Conservation (phyloP, 805 yeast genomes). For the Kodamaea neixiangensis region DNA sequence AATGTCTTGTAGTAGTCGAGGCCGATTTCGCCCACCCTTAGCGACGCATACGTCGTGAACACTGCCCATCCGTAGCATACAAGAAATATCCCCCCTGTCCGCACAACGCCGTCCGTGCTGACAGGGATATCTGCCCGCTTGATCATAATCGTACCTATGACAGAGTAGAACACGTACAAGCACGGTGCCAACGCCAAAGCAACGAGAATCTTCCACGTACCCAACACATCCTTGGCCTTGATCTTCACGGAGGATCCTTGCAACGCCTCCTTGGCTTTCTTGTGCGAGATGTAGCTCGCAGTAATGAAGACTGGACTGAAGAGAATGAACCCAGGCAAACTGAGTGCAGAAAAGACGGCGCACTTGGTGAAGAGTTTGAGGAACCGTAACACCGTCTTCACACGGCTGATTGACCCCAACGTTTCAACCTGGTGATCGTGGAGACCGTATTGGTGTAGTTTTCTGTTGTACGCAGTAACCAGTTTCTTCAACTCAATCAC, state of each 20-base stretch:
- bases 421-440: constrained; percentile 45
- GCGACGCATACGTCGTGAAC: constrained; percentile 42
- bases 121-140: constrained; percentile 16
- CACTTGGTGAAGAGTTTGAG: constrained; percentile 28
- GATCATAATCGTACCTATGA: constrained; percentile 31
- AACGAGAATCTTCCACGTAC: constrained; percentile 46
- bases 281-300: constrained; percentile 32
- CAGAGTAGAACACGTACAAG: constrained; percentile 40
- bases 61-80: constrained; percentile 38
- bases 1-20: constrained; percentile 43
- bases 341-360: constrained; percentile 30
- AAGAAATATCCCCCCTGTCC: constrained; percentile 24
- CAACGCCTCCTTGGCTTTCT: constrained; percentile 41
- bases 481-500: constrained; percentile 29
- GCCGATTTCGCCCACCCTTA: constrained; percentile 44
- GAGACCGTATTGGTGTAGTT: constrained; percentile 32
- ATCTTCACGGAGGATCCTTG: constrained; percentile 41
- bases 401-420: constrained; percentile 23
- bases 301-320: constrained; percentile 43
- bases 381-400: constrained; percentile 26
- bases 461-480: constrained; percentile 37
- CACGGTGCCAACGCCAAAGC: constrained; percentile 44
- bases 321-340: constrained; percentile 39
- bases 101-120: constrained; percentile 7
- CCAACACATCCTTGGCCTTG: constrained; percentile 43